phyloP scores from a whole-genome alignment of 2,329 filamentous ascomycete species.

The Alternaria sp. region DNA sequence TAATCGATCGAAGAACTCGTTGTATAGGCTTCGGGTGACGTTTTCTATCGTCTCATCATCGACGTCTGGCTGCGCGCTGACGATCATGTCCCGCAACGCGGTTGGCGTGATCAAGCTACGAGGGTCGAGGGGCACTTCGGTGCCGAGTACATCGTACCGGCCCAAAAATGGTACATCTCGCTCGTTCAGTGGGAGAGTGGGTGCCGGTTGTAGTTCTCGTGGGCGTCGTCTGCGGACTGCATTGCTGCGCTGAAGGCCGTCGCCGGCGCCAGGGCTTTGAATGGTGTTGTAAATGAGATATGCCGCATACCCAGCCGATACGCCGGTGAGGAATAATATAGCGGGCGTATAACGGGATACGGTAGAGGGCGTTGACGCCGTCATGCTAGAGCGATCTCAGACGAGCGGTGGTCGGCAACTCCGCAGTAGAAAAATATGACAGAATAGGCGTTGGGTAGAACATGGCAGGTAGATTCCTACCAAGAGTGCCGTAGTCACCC shows the following conservation, averaged over 20 bases:
- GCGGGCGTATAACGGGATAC: conserved; percentile 55
- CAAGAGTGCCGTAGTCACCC: conserved; percentile 25
- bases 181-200: conserved; percentile 26
- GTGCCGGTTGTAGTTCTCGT: conserved; percentile 32
- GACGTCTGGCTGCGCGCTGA: conserved; percentile 28
- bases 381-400: conserved; percentile 30
- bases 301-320: conserved; percentile 65
- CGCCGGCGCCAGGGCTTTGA: conserved; percentile 37
- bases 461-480: conserved; percentile 17
- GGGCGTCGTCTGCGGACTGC: conserved; percentile 64
- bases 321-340: conserved; percentile 64
- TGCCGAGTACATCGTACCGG: conserved; percentile 39
- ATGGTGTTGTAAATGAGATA: conserved; percentile 65
- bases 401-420: conserved; percentile 4
- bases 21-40: conserved; percentile 38
- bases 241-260: conserved; percentile 69
- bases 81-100: conserved; percentile 38
- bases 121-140: conserved; percentile 34
- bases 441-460: conserved; percentile 7
- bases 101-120: conserved; percentile 29
- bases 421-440: conserved; percentile 6
- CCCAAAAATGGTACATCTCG: conserved; percentile 36
- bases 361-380: conserved; percentile 44
- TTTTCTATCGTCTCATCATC: conserved; percentile 32
- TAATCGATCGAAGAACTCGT: conserved; percentile 43